Evolutionary conservation across 371 early-diverging fungal genomes (phyloP), one percentile per base, ranked within the genome.

Genomic region (Phascolomyces articulosus): DNA sequence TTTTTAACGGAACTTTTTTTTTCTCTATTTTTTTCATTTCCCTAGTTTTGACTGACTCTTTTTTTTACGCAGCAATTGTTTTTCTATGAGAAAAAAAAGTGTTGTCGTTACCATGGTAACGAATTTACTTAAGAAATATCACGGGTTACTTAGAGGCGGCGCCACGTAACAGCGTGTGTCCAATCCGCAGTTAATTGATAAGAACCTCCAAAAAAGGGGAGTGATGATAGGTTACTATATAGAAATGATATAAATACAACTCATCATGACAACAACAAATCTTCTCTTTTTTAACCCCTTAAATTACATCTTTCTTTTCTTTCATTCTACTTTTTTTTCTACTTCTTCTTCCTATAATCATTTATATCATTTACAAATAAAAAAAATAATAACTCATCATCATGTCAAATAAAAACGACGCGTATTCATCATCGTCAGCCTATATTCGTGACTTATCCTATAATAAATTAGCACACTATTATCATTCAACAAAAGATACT

Each of bases 321-420:
- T 38, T 38, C 27, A n/a, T 47, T 59, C 29, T 59, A 20, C 48
- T 59, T 59, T 28, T 24, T 18, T n/a, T 59, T 47, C 24, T n/a
- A 26, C 24, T 44, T 28, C 9, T 47, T 47, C 6, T 11, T 34
- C 9, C 34, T 34, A 34, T 34, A 9, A 34, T 34, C 6, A 34
- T 3, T 44, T 47, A 47, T 27, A 59, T n/a, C n/a, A n/a, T n/a
- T n/a, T n/a, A n/a, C n/a, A n/a, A n/a, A n/a, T n/a, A 28, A 20
- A 27, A 16, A 20, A 24, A n/a, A 24, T n/a, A n/a, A n/a, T n/a
- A n/a, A n/a, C n/a, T n/a, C n/a, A n/a, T n/a, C n/a, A n/a, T n/a
- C n/a, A 47, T 59, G 44, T 15, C 60, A 59, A 41, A 47, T 47
- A 59, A 40, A 20, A 26, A 44, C 60, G 47, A 59, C 60, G 60